A percentile compares a stretch with the other conserved stretches of the same genome.
Conservation (phyloP, 2,329 filamentous ascomycete species). For the Sclerotinia sclerotiorum region DNA sequence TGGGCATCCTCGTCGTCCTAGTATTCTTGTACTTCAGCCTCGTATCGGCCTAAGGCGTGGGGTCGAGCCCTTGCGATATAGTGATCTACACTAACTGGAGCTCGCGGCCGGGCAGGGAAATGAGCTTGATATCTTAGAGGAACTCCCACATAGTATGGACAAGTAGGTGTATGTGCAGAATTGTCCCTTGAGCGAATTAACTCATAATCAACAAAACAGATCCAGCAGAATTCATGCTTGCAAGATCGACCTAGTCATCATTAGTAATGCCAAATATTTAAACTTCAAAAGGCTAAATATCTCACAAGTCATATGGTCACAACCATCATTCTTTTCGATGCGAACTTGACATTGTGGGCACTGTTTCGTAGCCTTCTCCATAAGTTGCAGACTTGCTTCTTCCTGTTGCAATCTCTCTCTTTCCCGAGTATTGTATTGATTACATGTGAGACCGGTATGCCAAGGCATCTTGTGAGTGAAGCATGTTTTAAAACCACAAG, state of each 20-base stretch:
- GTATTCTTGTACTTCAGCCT: too few species aligned
- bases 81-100: fast-evolving
- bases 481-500: constrained; percentile 46
- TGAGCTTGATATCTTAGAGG: not conserved
- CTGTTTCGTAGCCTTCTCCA: constrained; percentile 16
- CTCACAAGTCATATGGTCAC: constrained; percentile 33
- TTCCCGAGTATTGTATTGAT: constrained; percentile 32
- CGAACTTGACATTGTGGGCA: constrained; percentile 25
- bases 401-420: constrained; percentile 26
- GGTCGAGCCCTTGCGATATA: too few species aligned
- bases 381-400: constrained; percentile 13
- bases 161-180: not conserved
- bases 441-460: constrained; percentile 46
- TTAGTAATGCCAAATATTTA: not conserved
- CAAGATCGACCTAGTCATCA: not conserved
- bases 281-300: not conserved
- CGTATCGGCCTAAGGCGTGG: too few species aligned
- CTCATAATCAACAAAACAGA: not conserved
- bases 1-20: too few species aligned
- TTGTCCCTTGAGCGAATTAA: not conserved
- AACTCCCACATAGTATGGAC: not conserved
- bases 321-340: constrained; percentile 25
- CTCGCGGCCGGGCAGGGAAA: too few species aligned
- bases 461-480: constrained; percentile 46
- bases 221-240: constrained; percentile 4